These are phyloP conservation scores for Geotrichum cucujoidarum DNA, from an alignment of 1,139 yeast species.

Conservation along the genomic window DNA sequence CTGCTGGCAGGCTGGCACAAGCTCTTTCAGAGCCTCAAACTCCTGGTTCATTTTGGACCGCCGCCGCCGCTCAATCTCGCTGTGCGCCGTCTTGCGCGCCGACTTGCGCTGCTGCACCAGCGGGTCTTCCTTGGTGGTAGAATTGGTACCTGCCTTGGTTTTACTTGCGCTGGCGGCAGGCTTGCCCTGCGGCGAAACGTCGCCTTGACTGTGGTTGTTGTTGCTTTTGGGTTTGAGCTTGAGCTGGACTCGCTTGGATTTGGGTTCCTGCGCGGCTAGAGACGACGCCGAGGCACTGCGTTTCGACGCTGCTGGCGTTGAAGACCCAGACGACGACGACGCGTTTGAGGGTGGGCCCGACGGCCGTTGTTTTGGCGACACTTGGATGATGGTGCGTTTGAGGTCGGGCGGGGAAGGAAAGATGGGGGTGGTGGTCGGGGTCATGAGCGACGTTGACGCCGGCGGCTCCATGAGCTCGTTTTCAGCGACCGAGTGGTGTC, in stretches of 20 bases:
- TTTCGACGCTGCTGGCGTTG: neutral
- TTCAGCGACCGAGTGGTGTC: no score
- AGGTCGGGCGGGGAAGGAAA: constrained; percentile 17
- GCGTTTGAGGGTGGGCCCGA: neutral
- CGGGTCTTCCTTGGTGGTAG: neutral
- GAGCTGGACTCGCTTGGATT: constrained; percentile 4
- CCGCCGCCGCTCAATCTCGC: constrained; percentile 74
- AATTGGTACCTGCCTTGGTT: neutral
- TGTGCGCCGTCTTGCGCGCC: constrained; percentile 61
- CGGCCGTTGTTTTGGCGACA: constrained; percentile 3
- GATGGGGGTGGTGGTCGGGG: neutral
- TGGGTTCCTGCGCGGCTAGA: neutral
- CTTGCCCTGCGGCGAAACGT: no score
- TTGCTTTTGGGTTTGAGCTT: constrained; percentile 3
- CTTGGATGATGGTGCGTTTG: constrained; percentile 17
- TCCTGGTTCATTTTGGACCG: constrained; percentile 75
- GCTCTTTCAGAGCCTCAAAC: constrained; percentile 70
- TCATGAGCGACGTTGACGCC: neutral
- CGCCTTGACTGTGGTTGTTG: neutral
- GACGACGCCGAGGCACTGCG: neutral
- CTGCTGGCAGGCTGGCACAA: constrained; percentile 65
- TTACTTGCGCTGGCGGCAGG: neutral
- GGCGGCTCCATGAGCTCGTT: no score
- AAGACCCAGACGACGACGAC: neutral
- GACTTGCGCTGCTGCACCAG: constrained; percentile 32